Evolutionary conservation across 225 moss, liverwort and hornwort genomes (phyloP).

Genomic region (Pseudisothecium myosuroides): DNA sequence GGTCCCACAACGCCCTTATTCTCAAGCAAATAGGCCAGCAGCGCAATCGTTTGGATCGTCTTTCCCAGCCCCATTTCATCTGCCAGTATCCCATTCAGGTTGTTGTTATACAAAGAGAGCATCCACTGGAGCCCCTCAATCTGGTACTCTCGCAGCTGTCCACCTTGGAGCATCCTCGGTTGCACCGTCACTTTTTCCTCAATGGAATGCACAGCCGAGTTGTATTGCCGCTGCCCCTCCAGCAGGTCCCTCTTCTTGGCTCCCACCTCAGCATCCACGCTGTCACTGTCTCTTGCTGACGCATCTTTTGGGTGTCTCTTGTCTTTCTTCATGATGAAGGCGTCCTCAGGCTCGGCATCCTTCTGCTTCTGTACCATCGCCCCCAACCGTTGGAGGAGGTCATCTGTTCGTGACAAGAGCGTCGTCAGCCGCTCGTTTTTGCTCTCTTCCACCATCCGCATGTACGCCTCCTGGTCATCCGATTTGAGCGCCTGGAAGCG

Average conservation of each 20-base stretch:
- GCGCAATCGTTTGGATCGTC: conserved; percentile 96
- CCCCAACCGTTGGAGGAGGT: conserved; percentile 83
- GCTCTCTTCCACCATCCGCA: conserved; percentile 98
- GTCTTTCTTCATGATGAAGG: conserved; percentile 58
- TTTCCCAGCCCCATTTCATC: conserved; percentile 99
- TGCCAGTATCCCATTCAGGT: conserved; percentile 90
- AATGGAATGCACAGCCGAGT: conserved; percentile 94
- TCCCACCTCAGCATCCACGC: conserved; percentile 31
- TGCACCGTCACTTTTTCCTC: conserved; percentile 96
- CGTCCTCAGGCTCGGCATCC: conserved; percentile 83
- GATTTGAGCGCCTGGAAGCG: conserved; percentile 96
- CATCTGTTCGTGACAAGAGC: conserved; percentile 86
- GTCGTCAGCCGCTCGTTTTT: conserved; percentile 97
- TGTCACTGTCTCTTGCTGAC: conserved; percentile 2
- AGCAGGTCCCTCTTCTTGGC: conserved; percentile 78
- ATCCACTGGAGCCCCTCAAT: conserved; percentile 99
- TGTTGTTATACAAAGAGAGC: conserved; percentile 97
- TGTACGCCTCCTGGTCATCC: conserved; percentile 98
- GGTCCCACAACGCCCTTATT: conserved; percentile 89
- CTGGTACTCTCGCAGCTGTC: conserved; percentile 79
- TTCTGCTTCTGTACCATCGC: conserved; percentile 99
- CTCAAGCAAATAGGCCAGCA: conserved; percentile 86
- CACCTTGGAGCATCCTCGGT: conserved; percentile 82
- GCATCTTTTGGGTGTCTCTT: conserved; percentile 48
- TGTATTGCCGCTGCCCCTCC: conserved; percentile 97